Evolutionary conservation across 495 filamentous ascomycete genomes (phyloP), one percentile per base, ranked within the genome.

Genomic region (Glonium stellatum): DNA sequence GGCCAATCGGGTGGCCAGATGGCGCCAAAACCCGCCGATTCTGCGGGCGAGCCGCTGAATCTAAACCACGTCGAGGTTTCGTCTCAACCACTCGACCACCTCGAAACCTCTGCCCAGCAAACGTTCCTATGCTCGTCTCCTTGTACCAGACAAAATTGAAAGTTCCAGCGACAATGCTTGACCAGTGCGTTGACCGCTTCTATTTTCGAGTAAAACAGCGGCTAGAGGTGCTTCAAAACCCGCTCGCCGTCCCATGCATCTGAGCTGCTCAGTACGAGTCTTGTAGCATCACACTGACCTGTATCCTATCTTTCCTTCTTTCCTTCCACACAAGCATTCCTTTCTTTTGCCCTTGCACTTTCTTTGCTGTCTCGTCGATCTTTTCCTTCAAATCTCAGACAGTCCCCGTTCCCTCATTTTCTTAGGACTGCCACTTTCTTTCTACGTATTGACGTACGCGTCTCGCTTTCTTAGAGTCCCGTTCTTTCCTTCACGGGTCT

Each of bases 121-220:
- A 19, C 11, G 50, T 34, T 15, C 13, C 25, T 25, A 15, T 37
- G 15, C 13, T 41, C 58, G n/a, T 19, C 39, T 36, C 61, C 61
- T 48, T 19, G 57, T 50, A 58, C 25, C 39, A 56, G 41, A 21
- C 61, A 61, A 55, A 55, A 59, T 49, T 39, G 56, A 39, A 52
- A 60, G 36, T 56, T 8, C 22, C 37, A 18, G 41, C 50, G 55
- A 47, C 25, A 55, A 61, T 54, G 46, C 64, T 60, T 15, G 39
- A 56, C 65, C 65, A 67, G 65, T 67, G 44, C 58, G 42, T 54
- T 54, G 42, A 41, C 11, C 12, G 11, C 37, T n/a, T 44, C 57
- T 64, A 46, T 64, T 61, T 61, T 50, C 12, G 48, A 41, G 57
- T 64, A 58, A 67, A 64, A 67, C 65, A 67, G 65, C 65, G 65